Base-by-base conservation (phyloP, 2,329 filamentous ascomycete species). In the Mycosphaerella arachidis region DNA sequence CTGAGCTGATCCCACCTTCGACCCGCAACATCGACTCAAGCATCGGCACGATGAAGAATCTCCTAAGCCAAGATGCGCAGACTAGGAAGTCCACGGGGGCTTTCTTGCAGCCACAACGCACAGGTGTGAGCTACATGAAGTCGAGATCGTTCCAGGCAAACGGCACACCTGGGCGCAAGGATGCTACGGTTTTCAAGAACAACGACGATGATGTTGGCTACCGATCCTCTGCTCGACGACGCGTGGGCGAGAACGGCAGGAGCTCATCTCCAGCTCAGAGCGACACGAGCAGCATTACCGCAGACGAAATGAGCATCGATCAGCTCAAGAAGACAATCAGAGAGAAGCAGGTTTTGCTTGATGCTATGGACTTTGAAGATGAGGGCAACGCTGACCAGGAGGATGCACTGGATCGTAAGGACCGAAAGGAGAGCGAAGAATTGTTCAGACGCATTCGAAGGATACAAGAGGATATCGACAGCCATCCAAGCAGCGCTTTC, bases 111-210 rank as follows among this genome's bases (percentile, higher is more conserved):
- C 93, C 94, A 4, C 94, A 97, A 73, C 92, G 91, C 77, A 97
- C 94, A 10, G 94, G 94, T n/a, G 92, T 99, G 18, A 97, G 93
- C 77, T 97, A 97, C 70, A 83, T 97, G 69, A 99, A 99, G 77
- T 92, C 86, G 57, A 93, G 96, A 68, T 99, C 94, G 0, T 96
- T 99, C 81, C 86, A 87, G 59, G 68, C 63, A 7, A 69, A 68
- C 40, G 84, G 86, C 16, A 81, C 81, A 27, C 82, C 81, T 37
- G 77, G 82, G 53, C 89, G 92, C 53, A 97, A 97, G 74, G 94
- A 99, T 77, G 94, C 90, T 2, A 99, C 94, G 0, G 89, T 97
- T 3, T 99, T 93, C 77, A 93, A 95, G 72, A 97, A 97, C 72
- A 94, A 97, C 66, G 91, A 96, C 67, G 89, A 92, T 61, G 85